Evolutionary conservation across 2,329 filamentous ascomycete genomes (phyloP).

Genomic region (Alternaria arbusti): DNA sequence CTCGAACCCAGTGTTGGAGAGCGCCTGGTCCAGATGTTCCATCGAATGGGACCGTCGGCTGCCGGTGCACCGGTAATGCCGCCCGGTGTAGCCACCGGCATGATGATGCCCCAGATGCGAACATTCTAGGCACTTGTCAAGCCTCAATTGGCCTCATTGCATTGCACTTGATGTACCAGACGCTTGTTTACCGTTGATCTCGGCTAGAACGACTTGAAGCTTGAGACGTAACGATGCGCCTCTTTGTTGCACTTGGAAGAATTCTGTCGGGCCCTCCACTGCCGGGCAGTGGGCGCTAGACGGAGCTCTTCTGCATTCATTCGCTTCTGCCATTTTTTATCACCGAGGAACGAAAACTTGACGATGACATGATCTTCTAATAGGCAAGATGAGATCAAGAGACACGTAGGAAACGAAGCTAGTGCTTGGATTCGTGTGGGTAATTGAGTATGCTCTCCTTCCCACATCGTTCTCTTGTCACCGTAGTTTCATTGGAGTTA

Average conservation of each 20-base stretch:
- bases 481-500: background rate
- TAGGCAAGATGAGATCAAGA: constrained; percentile 2
- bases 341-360: background rate
- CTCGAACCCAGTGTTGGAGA: constrained; percentile 82
- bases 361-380: constrained; percentile 4
- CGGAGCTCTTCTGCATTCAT: background rate
- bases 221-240: background rate
- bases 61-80: constrained; percentile 28
- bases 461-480: constrained; percentile 3
- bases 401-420: background rate
- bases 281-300: constrained; percentile 2
- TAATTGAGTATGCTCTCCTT: constrained; percentile 6
- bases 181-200: background rate
- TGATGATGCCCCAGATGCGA: constrained; percentile 39
- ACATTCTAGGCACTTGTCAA: constrained; percentile 26
- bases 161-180: constrained; percentile 4
- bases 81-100: constrained; percentile 28
- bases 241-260: background rate
- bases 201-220: background rate
- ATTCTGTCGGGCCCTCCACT: background rate
- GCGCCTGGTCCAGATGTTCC: constrained; percentile 80
- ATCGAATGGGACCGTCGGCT: constrained; percentile 41
- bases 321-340: background rate
- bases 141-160: constrained; percentile 1
- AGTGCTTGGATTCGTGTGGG: background rate